A percentile compares a stretch with the other conserved stretches of the same genome.
These are phyloP conservation scores for Neurospora sp. DNA, from an alignment of 495 filamentous ascomycete species.

Conservation along the genomic window DNA sequence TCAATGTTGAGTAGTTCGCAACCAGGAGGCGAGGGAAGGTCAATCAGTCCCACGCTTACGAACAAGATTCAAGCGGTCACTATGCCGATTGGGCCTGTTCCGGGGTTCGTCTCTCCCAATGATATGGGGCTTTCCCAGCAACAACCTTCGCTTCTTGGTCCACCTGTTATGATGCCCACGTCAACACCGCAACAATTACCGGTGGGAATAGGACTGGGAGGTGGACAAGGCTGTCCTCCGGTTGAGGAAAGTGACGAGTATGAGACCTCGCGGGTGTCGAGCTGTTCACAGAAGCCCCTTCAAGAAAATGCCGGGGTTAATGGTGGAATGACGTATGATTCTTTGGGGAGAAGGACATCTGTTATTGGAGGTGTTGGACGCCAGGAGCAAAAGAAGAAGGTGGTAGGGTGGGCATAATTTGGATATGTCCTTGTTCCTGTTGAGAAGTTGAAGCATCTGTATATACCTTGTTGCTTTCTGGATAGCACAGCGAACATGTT, in stretches of 20 bases:
- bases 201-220: not conserved
- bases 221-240: not conserved
- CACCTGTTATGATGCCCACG: not conserved
- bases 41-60: not conserved
- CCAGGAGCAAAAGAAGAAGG: not conserved
- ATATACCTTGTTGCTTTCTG: not conserved
- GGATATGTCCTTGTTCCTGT: not conserved
- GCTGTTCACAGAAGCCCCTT: not conserved
- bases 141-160: not conserved
- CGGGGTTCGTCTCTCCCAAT: not conserved
- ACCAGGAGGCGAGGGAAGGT: not conserved
- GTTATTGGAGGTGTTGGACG: not conserved
- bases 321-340: not conserved
- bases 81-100: not conserved
- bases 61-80: not conserved
- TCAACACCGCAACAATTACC: not conserved
- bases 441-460: not conserved
- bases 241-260: not conserved
- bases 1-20: not conserved
- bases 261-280: not conserved
- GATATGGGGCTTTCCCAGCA: not conserved
- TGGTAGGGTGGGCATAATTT: not conserved
- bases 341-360: not conserved
- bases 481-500: not conserved
- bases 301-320: not conserved